Conservation (phyloP, 2,329 filamentous ascomycete genomes). For the Tolypocladium endophyticum region DNA sequence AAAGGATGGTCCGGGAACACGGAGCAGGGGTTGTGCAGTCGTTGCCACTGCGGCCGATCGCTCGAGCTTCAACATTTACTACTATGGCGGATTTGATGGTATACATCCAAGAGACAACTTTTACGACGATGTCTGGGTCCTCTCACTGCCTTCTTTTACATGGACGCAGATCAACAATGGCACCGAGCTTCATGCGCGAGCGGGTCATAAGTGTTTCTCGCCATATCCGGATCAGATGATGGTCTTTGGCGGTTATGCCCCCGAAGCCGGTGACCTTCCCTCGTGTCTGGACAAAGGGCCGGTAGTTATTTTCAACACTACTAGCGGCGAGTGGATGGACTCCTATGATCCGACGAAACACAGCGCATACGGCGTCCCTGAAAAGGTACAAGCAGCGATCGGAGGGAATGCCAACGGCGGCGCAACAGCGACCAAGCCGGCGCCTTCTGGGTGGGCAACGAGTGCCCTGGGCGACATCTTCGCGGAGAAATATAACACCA, state of each 20-base stretch:
- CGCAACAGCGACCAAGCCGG: slow-evolving; percentile 58
- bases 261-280: slow-evolving; percentile 13
- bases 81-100: slow-evolving; percentile 66
- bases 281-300: slow-evolving; percentile 41
- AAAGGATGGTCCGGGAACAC: slow-evolving; percentile 44
- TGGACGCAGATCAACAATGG: slow-evolving; percentile 52
- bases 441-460: slow-evolving; percentile 44
- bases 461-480: slow-evolving; percentile 42
- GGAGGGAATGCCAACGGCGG: slow-evolving; percentile 57
- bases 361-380: slow-evolving; percentile 59
- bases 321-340: slow-evolving; percentile 56
- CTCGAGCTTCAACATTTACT: slow-evolving; percentile 74
- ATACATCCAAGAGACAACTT: slow-evolving; percentile 26
- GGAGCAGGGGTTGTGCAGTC: slow-evolving; percentile 61
- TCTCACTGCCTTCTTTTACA: slow-evolving; percentile 70
- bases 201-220: slow-evolving; percentile 65
- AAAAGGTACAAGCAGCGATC: slow-evolving; percentile 51
- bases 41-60: slow-evolving; percentile 60
- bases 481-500: slow-evolving; percentile 38
- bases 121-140: slow-evolving; percentile 66
- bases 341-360: slow-evolving; percentile 56
- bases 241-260: slow-evolving; percentile 56
- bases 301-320: slow-evolving; percentile 63
- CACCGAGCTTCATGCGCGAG: slow-evolving; percentile 44
- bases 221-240: slow-evolving; percentile 75